Percentiles rank a stretch among this genome's conserved stretches.
phyloP scores from a whole-genome alignment of 441 rosid genomes.

The Theobroma grandiflorum region DNA sequence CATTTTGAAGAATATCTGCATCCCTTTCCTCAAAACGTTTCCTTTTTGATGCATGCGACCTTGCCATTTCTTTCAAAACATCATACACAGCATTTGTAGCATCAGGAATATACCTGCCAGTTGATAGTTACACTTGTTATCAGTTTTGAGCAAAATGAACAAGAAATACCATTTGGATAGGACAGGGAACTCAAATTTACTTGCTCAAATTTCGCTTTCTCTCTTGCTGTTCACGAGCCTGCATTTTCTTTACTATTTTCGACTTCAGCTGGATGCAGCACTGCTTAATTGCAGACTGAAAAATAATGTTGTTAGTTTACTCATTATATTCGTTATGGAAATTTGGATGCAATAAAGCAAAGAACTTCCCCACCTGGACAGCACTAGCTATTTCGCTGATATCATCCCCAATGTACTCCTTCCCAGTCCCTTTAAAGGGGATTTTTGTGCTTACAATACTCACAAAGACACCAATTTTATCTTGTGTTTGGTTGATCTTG shows the following conservation, averaged over 20 bases:
- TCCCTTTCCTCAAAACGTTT: slow-evolving; percentile 62
- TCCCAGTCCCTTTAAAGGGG: slow-evolving; percentile 98
- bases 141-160: slow-evolving; percentile 18
- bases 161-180: background rate
- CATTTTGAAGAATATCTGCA: slow-evolving; percentile 62
- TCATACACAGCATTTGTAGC: slow-evolving; percentile 82
- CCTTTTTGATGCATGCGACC: slow-evolving; percentile 62
- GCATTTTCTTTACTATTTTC: slow-evolving; percentile 84
- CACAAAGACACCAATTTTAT: slow-evolving; percentile 92
- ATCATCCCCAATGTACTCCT: slow-evolving; percentile 98
- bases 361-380: slow-evolving; percentile 69
- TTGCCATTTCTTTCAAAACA: slow-evolving; percentile 79
- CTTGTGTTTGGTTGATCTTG: slow-evolving; percentile 94
- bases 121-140: slow-evolving; percentile 10
- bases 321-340: slow-evolving; percentile 8
- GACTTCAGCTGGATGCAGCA: slow-evolving; percentile 96
- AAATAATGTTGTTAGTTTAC: slow-evolving; percentile 35
- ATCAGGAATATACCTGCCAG: slow-evolving; percentile 86
- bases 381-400: slow-evolving; percentile 92
- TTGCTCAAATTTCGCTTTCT: slow-evolving; percentile 90
- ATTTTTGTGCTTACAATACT: slow-evolving; percentile 97
- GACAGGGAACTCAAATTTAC: slow-evolving; percentile 41
- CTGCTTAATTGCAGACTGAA: slow-evolving; percentile 90
- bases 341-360: background rate
- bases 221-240: slow-evolving; percentile 97